Evolutionary conservation across 2,329 filamentous ascomycete genomes (phyloP), one percentile per base, ranked within the genome.

Genomic region (Neonectria ditissima): DNA sequence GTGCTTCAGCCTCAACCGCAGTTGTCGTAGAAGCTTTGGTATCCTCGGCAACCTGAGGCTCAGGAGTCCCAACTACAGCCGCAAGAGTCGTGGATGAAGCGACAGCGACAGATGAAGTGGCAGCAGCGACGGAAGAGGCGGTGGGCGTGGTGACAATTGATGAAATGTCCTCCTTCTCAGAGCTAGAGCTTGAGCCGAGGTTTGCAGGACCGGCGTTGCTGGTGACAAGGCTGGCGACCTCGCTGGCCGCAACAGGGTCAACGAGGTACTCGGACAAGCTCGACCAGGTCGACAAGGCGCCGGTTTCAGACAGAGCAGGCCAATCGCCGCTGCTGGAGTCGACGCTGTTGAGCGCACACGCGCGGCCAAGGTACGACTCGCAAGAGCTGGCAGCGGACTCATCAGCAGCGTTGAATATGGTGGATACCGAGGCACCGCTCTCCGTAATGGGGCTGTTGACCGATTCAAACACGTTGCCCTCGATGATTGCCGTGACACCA

Each of bases 381-480:
- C 70, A 72, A 48, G 68, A 44, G 52, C 66, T 61, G 9, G 65
- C 66, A 5, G 59, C 59, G 5, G 57, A 53, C 22, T 62, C 67
- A n/a, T 72, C 66, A 14, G 63, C 59, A 10, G 65, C 62, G 32
- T 57, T 63, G 48, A 69, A 72, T 28, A 72, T 54, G 2, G 68
- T 72, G 7, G 32, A 61, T 1, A 71, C 61, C 1, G 61, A 53
- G 41, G 66, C 68, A 41, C 65, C 70, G 13, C 55, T 52, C 45
- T 79, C 44, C 0, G 79, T 81, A 20, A 89, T 65, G 13, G 73
- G 73, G 4, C 59, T 62, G 2, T 69, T 65, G 2, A 75, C 73
- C 13, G 70, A 69, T 11, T 70, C 70, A 30, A 75, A 76, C 10
- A 66, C 72, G 24, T 75, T 75, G 16, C 73, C 73, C 63, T 75